Percentiles rank a stretch among this genome's conserved stretches.
phyloP scores from a whole-genome alignment of 2,329 filamentous ascomycete species.

The Aspergillus fumigatus region DNA sequence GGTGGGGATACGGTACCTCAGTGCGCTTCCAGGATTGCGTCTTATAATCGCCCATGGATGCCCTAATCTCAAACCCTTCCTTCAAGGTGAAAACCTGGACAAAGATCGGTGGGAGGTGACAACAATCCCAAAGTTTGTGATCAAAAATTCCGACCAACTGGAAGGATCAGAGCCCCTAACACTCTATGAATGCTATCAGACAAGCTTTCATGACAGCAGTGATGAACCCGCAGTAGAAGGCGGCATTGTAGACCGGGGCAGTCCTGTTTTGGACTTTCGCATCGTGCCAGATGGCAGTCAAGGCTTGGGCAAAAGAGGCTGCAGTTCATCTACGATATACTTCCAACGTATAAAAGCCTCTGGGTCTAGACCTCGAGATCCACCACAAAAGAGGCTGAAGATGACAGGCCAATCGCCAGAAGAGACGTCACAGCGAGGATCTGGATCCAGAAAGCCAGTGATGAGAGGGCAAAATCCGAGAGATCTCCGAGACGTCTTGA shows the following conservation, averaged over 20 bases:
- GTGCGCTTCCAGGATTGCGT: conserved; percentile 32
- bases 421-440: background rate
- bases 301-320: background rate
- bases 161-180: conserved; percentile 2
- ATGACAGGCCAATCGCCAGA: conserved; percentile 8
- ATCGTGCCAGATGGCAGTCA: conserved; percentile 13
- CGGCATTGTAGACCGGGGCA: conserved; percentile 2
- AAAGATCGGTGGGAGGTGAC: conserved; percentile 26
- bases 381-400: background rate
- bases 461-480: conserved; percentile 23
- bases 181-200: conserved; percentile 15
- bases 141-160: background rate
- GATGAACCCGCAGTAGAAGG: background rate
- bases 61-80: conserved; percentile 21
- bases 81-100: conserved; percentile 11
- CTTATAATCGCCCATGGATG: conserved; percentile 33
- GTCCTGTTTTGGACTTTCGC: conserved; percentile 23
- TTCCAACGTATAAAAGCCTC: conserved; percentile 5
- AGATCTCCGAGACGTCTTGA: conserved; percentile 26
- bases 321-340: conserved; percentile 3
- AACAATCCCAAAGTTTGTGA: background rate
- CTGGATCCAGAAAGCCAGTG: conserved; percentile 12
- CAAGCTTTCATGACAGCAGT: background rate
- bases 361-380: background rate
- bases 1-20: conserved; percentile 31